Evolutionary conservation across 2,329 filamentous ascomycete genomes (phyloP).

Genomic region (Pezicula radicicola): DNA sequence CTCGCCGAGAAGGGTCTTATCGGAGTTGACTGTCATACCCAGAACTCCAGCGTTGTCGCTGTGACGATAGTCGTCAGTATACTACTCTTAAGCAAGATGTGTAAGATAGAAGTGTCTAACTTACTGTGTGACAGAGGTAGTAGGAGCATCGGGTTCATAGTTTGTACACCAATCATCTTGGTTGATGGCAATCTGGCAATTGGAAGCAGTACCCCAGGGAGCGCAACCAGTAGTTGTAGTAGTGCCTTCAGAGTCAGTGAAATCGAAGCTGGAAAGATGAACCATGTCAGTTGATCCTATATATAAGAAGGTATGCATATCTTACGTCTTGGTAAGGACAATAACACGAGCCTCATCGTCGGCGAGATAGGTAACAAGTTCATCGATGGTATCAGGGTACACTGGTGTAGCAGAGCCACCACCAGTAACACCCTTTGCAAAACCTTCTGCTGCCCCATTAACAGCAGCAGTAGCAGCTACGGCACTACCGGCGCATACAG

Average conservation of each 20-base stretch:
- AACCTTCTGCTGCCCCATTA: constrained; percentile 13
- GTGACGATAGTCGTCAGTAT: constrained; percentile 48
- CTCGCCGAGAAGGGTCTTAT: constrained; percentile 24
- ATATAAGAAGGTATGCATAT: constrained; percentile 45
- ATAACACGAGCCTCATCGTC: constrained; percentile 53
- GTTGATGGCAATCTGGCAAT: constrained; percentile 52
- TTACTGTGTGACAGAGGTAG: constrained; percentile 29
- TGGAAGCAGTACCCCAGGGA: constrained; percentile 32
- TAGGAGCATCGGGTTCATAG: constrained; percentile 26
- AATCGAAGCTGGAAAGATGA: constrained; percentile 48
- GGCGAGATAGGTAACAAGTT: constrained; percentile 57
- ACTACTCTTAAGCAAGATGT: constrained; percentile 11
- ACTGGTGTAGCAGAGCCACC: constrained; percentile 52
- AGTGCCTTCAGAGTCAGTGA: constrained; percentile 45
- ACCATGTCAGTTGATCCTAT: constrained; percentile 57
- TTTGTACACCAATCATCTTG: constrained; percentile 36
- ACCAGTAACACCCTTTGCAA: constrained; percentile 49
- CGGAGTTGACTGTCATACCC: constrained; percentile 17
- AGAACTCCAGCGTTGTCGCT: constrained; percentile 16
- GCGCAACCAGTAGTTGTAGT: constrained; percentile 10
- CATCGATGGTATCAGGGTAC: constrained; percentile 47
- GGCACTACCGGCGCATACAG: not conserved
- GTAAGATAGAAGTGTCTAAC: constrained; percentile 31
- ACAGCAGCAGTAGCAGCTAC: constrained; percentile 7
- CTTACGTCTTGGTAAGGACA: constrained; percentile 48